These are phyloP conservation scores for Circinella umbellata DNA, from an alignment of 371 early-diverging fungal species.

Conservation along the genomic window DNA sequence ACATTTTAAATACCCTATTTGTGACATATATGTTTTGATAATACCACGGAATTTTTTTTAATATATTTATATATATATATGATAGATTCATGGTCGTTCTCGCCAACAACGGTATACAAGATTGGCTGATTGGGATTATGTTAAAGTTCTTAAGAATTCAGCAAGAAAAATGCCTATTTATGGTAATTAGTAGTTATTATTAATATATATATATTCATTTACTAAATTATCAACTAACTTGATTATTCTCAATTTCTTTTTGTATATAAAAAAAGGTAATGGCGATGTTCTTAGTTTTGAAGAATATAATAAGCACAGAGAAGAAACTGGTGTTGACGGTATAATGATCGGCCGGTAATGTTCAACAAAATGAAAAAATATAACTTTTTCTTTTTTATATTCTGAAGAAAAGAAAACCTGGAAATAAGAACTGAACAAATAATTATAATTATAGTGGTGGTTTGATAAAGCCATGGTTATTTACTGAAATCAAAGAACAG, in stretches of 20 bases:
- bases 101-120: constrained; percentile 93
- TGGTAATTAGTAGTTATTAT: constrained; percentile 39
- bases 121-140: constrained; percentile 93
- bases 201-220: background rate
- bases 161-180: constrained; percentile 59
- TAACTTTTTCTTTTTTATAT: background rate
- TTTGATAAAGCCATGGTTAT: constrained; percentile 97
- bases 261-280: constrained; percentile 60
- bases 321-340: constrained; percentile 75
- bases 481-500: constrained; percentile 90
- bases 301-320: constrained; percentile 79
- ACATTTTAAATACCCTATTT: no score
- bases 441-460: constrained; percentile 53
- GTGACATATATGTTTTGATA: no score
- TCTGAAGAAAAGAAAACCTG: background rate
- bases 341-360: constrained; percentile 84
- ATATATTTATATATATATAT: no score
- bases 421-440: background rate
- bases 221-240: background rate
- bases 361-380: no score
- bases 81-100: constrained; percentile 88
- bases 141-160: constrained; percentile 59
- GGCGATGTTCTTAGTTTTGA: constrained; percentile 91
- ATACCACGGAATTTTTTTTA: no score
- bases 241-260: background rate